Conservation (phyloP, 371 early-diverging fungal species). For the Syncephalis fuscata region DNA sequence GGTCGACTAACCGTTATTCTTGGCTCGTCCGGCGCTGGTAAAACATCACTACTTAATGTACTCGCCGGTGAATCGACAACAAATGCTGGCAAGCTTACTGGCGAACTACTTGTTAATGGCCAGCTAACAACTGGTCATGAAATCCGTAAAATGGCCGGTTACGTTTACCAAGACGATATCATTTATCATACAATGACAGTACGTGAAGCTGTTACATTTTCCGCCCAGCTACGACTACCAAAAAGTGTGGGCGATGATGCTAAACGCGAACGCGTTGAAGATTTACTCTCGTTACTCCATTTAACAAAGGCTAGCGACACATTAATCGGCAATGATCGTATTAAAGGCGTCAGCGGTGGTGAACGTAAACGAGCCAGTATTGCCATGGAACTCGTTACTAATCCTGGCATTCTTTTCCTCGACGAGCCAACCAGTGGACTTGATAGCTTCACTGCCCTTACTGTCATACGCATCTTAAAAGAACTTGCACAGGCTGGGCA, state of each 20-base stretch:
- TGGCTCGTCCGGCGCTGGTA: constrained; percentile 51
- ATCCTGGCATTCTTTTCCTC: constrained; percentile 74
- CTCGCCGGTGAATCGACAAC: constrained; percentile 33
- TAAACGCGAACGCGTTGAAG: constrained; percentile 37
- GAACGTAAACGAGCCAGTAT: constrained; percentile 74
- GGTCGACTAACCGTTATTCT: constrained; percentile 26
- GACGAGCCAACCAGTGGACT: constrained; percentile 85
- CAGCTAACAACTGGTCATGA: not conserved
- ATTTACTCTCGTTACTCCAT: constrained; percentile 58
- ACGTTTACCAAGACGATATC: constrained; percentile 76
- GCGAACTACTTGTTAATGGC: constrained; percentile 8
- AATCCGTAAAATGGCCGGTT: constrained; percentile 20
- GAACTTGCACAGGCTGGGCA: not conserved
- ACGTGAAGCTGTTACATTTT: constrained; percentile 60
- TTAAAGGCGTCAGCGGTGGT: constrained; percentile 30
- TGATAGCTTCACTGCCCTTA: constrained; percentile 10
- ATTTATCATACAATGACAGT: constrained; percentile 71
- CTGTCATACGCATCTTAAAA: not conserved
- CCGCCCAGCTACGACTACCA: constrained; percentile 56
- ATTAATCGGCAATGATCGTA: not conserved
- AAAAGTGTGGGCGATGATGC: constrained; percentile 32
- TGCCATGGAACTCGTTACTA: constrained; percentile 75
- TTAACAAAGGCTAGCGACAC: constrained; percentile 21
- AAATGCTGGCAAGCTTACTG: constrained; percentile 33
- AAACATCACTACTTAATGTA: constrained; percentile 47